Percentiles rank a stretch among this genome's conserved stretches.
Conservation (phyloP, 1,284 basidiomycete genomes). For the Apiotrichum porosum region DNA sequence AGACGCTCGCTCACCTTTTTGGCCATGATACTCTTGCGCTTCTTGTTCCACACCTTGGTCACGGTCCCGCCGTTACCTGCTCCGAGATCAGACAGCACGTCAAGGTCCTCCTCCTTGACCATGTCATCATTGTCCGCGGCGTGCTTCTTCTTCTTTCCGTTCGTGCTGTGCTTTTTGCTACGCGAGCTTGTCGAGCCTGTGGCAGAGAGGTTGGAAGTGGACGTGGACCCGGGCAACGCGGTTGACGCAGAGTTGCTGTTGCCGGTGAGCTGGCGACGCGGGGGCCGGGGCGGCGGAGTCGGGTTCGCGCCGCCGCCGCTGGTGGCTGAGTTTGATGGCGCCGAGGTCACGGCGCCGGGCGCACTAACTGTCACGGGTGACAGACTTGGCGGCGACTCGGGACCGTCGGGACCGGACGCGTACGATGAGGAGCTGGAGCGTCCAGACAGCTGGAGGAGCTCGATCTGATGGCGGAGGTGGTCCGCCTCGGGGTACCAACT, state of each 20-base stretch:
- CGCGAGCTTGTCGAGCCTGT: conserved; percentile 2
- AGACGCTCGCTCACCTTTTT: conserved; percentile 66
- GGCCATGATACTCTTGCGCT: conserved; percentile 84
- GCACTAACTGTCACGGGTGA: conserved; percentile 18
- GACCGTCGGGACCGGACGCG: conserved; percentile 12
- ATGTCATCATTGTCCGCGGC: conserved; percentile 72
- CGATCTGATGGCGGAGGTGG: conserved; percentile 46
- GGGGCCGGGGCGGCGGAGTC: conserved; percentile 11
- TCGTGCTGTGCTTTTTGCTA: conserved; percentile 23
- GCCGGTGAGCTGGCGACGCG: conserved; percentile 5
- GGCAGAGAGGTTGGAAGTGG: neutral
- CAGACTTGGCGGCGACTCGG: conserved; percentile 7
- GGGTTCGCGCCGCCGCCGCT: neutral
- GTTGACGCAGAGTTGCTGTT: neutral
- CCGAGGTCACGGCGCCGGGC: neutral
- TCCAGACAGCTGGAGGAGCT: conserved; percentile 57
- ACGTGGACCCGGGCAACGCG: conserved; percentile 2
- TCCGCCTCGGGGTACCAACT: conserved; percentile 50
- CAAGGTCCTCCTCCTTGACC: conserved; percentile 73
- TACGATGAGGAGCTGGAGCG: conserved; percentile 51
- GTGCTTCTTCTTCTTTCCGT: conserved; percentile 32
- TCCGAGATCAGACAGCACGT: conserved; percentile 80
- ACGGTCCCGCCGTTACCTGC: conserved; percentile 98
- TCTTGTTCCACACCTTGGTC: conserved; percentile 88
- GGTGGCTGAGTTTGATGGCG: neutral